Conservation (phyloP, 1,284 basidiomycete species). For the Microbotryomycetes sp. region DNA sequence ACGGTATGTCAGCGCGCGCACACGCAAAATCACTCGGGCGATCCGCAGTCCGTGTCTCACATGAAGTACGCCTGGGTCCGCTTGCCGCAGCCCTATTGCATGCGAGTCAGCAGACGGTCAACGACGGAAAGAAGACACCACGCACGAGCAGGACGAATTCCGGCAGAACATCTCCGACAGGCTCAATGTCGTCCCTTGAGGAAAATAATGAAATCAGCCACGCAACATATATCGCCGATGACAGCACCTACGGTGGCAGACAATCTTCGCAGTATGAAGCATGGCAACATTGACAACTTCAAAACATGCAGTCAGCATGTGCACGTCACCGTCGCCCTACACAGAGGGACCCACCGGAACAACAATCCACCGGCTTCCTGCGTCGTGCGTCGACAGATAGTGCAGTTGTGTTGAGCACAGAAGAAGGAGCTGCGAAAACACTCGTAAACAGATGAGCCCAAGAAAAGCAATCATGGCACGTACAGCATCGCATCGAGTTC, state of each 20-base stretch:
- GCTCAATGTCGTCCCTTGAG: conserved; percentile 45
- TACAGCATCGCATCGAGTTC: conserved; percentile 6
- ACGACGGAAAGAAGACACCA: background rate
- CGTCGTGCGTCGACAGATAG: conserved; percentile 45
- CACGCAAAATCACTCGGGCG: background rate
- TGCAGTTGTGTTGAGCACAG: conserved; percentile 52
- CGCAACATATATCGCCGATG: no score
- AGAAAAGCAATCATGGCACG: background rate
- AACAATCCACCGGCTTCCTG: conserved; percentile 43
- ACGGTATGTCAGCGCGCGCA: no score
- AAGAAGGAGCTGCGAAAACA: conserved; percentile 5
- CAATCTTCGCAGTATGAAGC: conserved; percentile 57
- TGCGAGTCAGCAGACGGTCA: no score
- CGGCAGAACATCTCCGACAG: conserved; percentile 51
- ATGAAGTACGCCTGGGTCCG: conserved; percentile 13
- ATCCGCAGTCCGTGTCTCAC: background rate
- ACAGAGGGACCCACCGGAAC: conserved; percentile 15
- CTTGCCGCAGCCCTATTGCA: conserved; percentile 4
- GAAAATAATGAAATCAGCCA: no score
- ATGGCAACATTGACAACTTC: conserved; percentile 13
- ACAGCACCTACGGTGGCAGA: conserved; percentile 40
- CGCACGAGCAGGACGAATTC: conserved; percentile 43
- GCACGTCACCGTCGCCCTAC: background rate
- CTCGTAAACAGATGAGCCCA: no score
- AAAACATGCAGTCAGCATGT: background rate